phyloP scores from a whole-genome alignment of 129 eudicot genomes.

The Arctium lappa region DNA sequence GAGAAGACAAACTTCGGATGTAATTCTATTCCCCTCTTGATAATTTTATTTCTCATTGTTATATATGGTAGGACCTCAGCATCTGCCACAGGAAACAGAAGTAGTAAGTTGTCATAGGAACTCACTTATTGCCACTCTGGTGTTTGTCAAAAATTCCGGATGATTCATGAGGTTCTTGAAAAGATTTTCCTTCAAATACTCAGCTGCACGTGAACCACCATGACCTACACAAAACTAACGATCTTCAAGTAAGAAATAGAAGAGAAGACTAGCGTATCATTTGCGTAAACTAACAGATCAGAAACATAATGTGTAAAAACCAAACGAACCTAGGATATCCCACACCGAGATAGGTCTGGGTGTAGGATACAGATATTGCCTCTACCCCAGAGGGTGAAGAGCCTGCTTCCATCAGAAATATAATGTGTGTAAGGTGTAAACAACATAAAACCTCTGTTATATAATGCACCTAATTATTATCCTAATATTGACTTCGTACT shows the following conservation, averaged over 20 bases:
- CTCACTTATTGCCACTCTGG: conserved; percentile 81
- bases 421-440: neutral
- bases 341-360: neutral
- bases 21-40: neutral
- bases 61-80: neutral
- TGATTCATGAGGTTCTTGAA: conserved; percentile 82
- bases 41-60: neutral
- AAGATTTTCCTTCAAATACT: conserved; percentile 68
- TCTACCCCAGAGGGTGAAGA: neutral
- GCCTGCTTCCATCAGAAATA: neutral
- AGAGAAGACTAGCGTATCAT: neutral
- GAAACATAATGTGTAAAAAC: neutral
- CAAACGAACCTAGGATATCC: neutral
- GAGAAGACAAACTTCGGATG: neutral
- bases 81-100: neutral
- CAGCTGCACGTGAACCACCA: conserved; percentile 97
- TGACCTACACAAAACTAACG: conserved; percentile 54
- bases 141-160: conserved; percentile 59
- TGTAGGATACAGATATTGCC: neutral
- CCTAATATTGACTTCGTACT: neutral
- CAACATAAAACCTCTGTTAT: neutral
- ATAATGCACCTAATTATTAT: neutral
- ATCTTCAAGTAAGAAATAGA: conserved; percentile 5
- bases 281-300: neutral
- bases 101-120: neutral